Base-by-base conservation (phyloP, 1,284 basidiomycete genomes). In the Cystobasidium pallidum region DNA sequence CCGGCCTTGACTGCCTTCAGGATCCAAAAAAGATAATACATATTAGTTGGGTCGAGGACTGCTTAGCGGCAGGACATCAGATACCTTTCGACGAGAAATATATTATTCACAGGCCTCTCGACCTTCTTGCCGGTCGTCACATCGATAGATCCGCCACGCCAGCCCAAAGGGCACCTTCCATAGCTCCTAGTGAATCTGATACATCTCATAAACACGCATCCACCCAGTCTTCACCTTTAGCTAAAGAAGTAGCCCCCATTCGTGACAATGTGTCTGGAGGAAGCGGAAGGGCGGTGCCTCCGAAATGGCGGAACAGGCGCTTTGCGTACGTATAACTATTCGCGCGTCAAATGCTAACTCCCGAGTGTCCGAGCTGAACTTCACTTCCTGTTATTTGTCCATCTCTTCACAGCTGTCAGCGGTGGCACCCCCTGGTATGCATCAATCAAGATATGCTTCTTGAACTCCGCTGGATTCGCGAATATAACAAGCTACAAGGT, bases 351-450 rank as follows among this genome's bases (percentile, higher is more conserved):
- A 7, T n/a, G 26, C 2, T 36, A 19, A 49, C 21, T 34, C 30
- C 15, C 26, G n/a, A 4, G n/a, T n/a, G n/a, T n/a, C n/a, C n/a
- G n/a, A n/a, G n/a, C n/a, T n/a, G n/a, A n/a, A n/a, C n/a, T n/a
- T n/a, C n/a, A n/a, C n/a, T n/a, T n/a, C n/a, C n/a, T n/a, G n/a
- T n/a, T 36, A 11, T 21, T 11, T 57, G 52, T 6, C 8, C 17
- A 7, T 61, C 28, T 19, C 36, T 34, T 8, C 36, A 43, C 7
- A 57, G 70, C 3, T 74, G 73, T 36, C 30, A 66, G 32, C 63
- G 73, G 28, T 71, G 62, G 58, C 70, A 71, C 32, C 73, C 73
- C 15, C 36, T 71, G 24, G 64, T 72, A 0, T 74, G 73, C 64
- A 63, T 74, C 54, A 74, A 74, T 59, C 70, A 74, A 21, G 28